Base-by-base conservation (phyloP, 2,329 filamentous ascomycete genomes). In the Fusarium denticulatum region DNA sequence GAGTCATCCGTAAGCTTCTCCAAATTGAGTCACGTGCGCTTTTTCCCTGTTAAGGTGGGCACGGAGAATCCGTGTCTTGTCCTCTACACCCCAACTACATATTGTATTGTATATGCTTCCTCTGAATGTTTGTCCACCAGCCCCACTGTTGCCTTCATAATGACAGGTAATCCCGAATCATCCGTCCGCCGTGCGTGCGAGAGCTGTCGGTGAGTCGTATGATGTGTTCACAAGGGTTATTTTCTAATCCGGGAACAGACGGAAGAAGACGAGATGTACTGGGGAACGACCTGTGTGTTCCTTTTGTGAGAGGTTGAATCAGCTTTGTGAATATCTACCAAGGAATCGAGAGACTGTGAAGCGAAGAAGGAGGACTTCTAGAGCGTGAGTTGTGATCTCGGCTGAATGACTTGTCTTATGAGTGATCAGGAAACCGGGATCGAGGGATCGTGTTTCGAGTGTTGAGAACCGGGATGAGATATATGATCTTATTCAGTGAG, bases 251-350 rank as follows among this genome's bases (percentile, higher is more conserved):
- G 11, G 30, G 8, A 32, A 12, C 32, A 76, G 75, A 34, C 59
- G 72, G 6, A 77, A 76, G 39, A 76, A 77, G 63, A 72, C 74
- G 16, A 76, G 67, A 45, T 76, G 75, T n/a, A 68, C 75, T 0
- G 75, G 75, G 1, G 75, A 76, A 53, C 58, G 56, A 12, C 75
- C 75, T 2, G 28, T 64, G 14, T 76, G 75, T 14, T 77, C 75
- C 7, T 77, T 74, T 20, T 76, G 75, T 46, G 64, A 77, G 10
- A 36, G 75, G 1, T 20, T 76, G 13, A 60, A 73, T 6, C 72
- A 77, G 9, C 37, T 52, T 26, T 73, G 71, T 30, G 71, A 68
- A n/a, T 73, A 73, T 26, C 49, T 74, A 6, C 71, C 71, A 1
- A 56, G 71, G 1, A 61, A 73, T 60, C 37, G 66, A 5, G 71